Evolutionary conservation across 176 grass and related monocot species (phyloP).

Genomic region (Chrysopogon serrulatus): DNA sequence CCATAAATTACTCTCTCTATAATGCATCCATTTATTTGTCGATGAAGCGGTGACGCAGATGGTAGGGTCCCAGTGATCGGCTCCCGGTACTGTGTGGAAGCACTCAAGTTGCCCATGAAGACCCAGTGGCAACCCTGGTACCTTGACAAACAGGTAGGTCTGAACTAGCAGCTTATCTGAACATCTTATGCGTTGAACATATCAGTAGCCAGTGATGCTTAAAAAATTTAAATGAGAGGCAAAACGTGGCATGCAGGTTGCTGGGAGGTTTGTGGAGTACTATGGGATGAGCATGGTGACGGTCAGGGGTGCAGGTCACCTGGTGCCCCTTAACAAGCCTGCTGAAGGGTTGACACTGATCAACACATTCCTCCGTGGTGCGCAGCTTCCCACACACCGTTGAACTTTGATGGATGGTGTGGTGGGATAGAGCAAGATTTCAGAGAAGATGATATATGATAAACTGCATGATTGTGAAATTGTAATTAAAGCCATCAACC

Average conservation of each 20-base stretch:
- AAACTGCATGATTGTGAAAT: neutral
- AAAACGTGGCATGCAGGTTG: conserved; percentile 43
- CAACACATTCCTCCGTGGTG: conserved; percentile 43
- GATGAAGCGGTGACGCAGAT: conserved; percentile 64
- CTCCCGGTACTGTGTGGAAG: conserved; percentile 72
- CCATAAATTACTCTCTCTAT: neutral
- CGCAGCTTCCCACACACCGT: conserved; percentile 34
- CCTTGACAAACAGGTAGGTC: conserved; percentile 81
- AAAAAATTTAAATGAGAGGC: neutral
- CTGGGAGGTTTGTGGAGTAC: conserved; percentile 78
- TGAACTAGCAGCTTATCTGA: neutral
- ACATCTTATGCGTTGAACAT: neutral
- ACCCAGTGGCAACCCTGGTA: conserved; percentile 71
- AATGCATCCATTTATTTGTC: neutral
- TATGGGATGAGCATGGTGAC: conserved; percentile 71
- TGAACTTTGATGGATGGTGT: neutral
- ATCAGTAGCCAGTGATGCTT: neutral
- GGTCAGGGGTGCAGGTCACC: conserved; percentile 74
- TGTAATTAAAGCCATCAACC: too few relatives aligned
- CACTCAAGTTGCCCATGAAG: conserved; percentile 51
- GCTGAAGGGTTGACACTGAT: conserved; percentile 61
- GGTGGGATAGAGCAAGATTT: neutral
- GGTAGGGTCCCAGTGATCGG: conserved; percentile 80
- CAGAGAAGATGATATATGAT: neutral
- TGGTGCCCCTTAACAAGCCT: conserved; percentile 87